Conservation (phyloP, 768 basidiomycete species). For the Termitomyces sp. region DNA sequence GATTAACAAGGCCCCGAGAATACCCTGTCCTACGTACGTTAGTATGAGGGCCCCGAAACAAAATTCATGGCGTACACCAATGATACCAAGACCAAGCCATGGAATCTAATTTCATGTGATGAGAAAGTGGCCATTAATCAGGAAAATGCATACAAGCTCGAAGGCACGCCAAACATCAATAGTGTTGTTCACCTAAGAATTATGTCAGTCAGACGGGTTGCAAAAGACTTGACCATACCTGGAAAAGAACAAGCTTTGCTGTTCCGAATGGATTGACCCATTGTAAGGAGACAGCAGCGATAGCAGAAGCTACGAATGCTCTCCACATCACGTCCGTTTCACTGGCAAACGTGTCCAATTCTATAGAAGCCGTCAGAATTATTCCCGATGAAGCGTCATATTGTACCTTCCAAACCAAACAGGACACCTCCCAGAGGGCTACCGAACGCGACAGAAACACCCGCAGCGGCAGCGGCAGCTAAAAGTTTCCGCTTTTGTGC, state of each 20-base stretch:
- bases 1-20: constrained; percentile 64
- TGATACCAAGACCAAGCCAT: constrained; percentile 61
- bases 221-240: constrained; percentile 33
- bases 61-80: constrained; percentile 43
- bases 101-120: constrained; percentile 45
- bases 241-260: constrained; percentile 78
- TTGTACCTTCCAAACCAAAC: constrained; percentile 71
- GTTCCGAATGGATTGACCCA: constrained; percentile 85
- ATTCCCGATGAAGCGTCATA: background rate
- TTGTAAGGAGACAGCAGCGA: constrained; percentile 82
- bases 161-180: constrained; percentile 68
- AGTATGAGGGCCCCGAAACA: background rate
- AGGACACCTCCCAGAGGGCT: constrained; percentile 84
- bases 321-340: constrained; percentile 80
- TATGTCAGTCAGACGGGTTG: background rate
- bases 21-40: constrained; percentile 41
- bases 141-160: constrained; percentile 50
- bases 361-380: constrained; percentile 22
- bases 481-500: constrained; percentile 80
- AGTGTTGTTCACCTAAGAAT: constrained; percentile 48
- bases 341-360: constrained; percentile 64
- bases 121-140: background rate
- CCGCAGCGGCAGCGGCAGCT: constrained; percentile 81
- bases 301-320: constrained; percentile 86
- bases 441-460: constrained; percentile 87